Percentiles rank a stretch among this genome's conserved stretches.
Evolutionary conservation across 208 protist species (phyloP).

Genomic region (Zelonia costaricensis): DNA sequence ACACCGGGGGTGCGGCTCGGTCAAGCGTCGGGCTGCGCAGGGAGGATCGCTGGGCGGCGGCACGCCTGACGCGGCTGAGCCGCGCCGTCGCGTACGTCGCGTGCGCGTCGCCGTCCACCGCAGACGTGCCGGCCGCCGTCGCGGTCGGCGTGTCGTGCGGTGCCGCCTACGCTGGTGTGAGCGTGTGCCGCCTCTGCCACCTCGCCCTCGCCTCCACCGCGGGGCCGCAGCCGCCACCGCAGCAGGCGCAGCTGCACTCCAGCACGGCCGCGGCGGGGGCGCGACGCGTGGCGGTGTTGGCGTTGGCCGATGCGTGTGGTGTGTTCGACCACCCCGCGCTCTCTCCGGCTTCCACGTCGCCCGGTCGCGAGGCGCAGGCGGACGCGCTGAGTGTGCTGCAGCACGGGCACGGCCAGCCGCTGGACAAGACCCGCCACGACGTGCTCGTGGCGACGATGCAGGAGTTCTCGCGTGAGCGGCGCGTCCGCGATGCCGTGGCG

Average conservation of each 20-base stretch:
- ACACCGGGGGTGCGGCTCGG: too few species aligned
- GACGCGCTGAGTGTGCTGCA: slow-evolving; percentile 10
- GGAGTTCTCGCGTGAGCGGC: slow-evolving; percentile 21
- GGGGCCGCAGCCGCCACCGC: background rate
- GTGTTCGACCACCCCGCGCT: background rate
- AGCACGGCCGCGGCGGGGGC: background rate
- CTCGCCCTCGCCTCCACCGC: slow-evolving; percentile 11
- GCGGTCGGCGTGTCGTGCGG: slow-evolving; percentile 1
- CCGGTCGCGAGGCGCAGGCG: background rate
- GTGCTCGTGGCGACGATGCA: slow-evolving; percentile 32
- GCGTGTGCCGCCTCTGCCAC: slow-evolving; percentile 15
- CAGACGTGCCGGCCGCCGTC: background rate
- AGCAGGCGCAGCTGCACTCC: background rate
- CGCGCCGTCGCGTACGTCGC: background rate
- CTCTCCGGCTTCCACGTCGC: background rate
- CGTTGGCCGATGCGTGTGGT: background rate
- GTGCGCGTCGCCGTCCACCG: background rate
- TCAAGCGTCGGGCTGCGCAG: too few species aligned
- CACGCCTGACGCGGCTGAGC: slow-evolving; percentile 12
- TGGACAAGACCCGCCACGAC: slow-evolving; percentile 37
- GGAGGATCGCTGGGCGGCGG: too few species aligned
- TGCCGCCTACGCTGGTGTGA: slow-evolving; percentile 1
- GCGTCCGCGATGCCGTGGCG: slow-evolving; percentile 31
- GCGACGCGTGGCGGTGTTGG: background rate
- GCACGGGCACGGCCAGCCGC: slow-evolving; percentile 16